Evolutionary conservation across 2,329 filamentous ascomycete genomes (phyloP), one percentile per base, ranked within the genome.

Genomic region (Talaromyces pinophilus): DNA sequence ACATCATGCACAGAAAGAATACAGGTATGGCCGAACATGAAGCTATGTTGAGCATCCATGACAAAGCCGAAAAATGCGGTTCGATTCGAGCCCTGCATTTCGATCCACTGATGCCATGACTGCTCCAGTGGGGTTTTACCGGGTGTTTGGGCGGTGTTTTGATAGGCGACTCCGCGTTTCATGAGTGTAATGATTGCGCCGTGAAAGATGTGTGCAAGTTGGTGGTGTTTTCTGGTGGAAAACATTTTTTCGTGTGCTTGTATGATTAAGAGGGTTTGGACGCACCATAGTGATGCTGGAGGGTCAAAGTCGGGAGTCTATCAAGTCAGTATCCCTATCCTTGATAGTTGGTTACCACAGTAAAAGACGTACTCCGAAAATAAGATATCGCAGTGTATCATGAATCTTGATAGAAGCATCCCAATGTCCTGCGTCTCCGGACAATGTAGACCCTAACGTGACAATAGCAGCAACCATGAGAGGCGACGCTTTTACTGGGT

Each of bases 1-100:
- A 75, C 67, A 55, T 75, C 73, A 38, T 72, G 70, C 5, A 73
- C 71, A 1, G 72, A 73, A 13, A 75, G 69, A 42, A 71, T 68
- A 22, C 71, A 71, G 1, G 69, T 73, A 50, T 74, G 73, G 1
- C 72, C 72, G 38, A 75, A 75, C 66, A 74, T 71, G 52, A 71
- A 74, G 35, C 68, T 69, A 62, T 75, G 73, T 30, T 75, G 73
- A 3, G 72, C 72, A 62, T 75, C 73, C 73, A 75, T 75, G 11
- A 74, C 60, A 48, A 75, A 75, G 0, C 71, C 73, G 46, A 75
- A 75, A 57, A 71, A 74, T 22, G 73, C 72, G 1, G 71, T 71
- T 3, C 72, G 67, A 30, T 70, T 69, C 11, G 70, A 73, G 5
- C 70, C 72, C 55, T 75, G 70, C 40, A 70, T 65, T 50, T 73